phyloP scores from a whole-genome alignment of 768 basidiomycete genomes.

The button mushroom (Agaricus bisporus) region DNA sequence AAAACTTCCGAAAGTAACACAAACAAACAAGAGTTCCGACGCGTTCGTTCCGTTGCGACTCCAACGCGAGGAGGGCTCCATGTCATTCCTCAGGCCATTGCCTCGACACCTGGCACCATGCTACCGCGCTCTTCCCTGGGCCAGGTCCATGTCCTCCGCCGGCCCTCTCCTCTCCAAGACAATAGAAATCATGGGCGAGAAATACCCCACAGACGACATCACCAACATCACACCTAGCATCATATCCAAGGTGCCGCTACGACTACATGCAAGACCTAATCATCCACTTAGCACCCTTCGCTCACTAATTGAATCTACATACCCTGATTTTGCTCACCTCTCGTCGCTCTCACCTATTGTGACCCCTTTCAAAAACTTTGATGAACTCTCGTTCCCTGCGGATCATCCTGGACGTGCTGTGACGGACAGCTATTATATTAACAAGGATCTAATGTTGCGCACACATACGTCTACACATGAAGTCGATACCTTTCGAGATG shows the following conservation, averaged over 20 bases:
- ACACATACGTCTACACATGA: conserved; percentile 99
- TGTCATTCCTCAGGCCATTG: neutral
- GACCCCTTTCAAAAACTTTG: conserved; percentile 88
- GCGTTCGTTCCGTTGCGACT: neutral
- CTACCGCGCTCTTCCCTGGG: neutral
- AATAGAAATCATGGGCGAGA: conserved; percentile 52
- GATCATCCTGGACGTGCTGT: conserved; percentile 91
- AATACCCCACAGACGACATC: conserved; percentile 69
- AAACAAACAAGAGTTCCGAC: neutral
- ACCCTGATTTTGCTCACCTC: conserved; percentile 63
- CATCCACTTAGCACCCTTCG: conserved; percentile 90
- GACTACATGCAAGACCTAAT: conserved; percentile 65
- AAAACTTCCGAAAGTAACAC: conserved; percentile 3
- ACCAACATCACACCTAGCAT: conserved; percentile 88
- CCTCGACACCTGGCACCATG: neutral
- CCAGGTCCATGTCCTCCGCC: conserved; percentile 3
- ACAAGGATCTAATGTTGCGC: conserved; percentile 84
- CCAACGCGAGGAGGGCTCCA: neutral
- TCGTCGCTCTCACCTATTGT: conserved; percentile 85
- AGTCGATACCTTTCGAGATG: conserved; percentile 79
- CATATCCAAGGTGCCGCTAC: conserved; percentile 69
- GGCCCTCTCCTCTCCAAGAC: neutral
- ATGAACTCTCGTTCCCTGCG: conserved; percentile 87
- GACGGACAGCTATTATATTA: conserved; percentile 96
- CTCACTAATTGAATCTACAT: conserved; percentile 78